Evolutionary conservation across 2,329 filamentous ascomycete genomes (phyloP), one percentile per base, ranked within the genome.

Genomic region (Zymoseptoria crescenta): DNA sequence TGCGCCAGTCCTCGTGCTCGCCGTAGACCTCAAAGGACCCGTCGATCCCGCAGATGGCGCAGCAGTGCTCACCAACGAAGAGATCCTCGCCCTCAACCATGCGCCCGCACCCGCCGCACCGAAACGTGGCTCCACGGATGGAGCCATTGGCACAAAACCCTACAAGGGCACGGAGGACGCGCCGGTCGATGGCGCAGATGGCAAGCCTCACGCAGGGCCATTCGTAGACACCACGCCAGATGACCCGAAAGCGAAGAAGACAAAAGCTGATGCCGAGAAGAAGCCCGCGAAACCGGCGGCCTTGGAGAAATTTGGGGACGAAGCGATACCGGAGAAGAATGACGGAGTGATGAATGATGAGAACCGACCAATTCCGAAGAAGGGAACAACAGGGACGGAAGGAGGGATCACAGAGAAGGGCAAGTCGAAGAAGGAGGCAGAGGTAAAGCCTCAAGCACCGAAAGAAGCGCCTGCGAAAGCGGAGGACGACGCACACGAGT

Each of bases 311-410:
- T 71, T 41, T 70, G 68, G 57, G 52, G 58, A 49, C 28, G 70
- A 70, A 66, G 69, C 76, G 48, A 78, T 83, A 27, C 80, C 82
- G 2, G 75, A 81, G 62, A 81, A 79, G 41, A 82, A 84, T 60
- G 82, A 96, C 71, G 91, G 92, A 49, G 91, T 96, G 59, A 96
- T 96, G 93, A 89, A 96, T 70, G 92, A 96, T 73, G 89, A 87
- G 63, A 83, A 88, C 71, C 81, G 91, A 65, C 76, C 82, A 45
- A 81, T 83, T 49, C 90, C 92, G 4, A 92, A 91, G 71, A 83
- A 91, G 72, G 93, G 92, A 52, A 95, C 90, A 1, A 89, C 88
- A 3, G 93, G 93, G 48, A 96, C 89, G 1, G 89, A 92, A 70
- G 92, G 91, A 10, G 92, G 93, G 56, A 89, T 97, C 49, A 91